Conservation (phyloP, 1,284 basidiomycete genomes). For the Mycena sp. region DNA sequence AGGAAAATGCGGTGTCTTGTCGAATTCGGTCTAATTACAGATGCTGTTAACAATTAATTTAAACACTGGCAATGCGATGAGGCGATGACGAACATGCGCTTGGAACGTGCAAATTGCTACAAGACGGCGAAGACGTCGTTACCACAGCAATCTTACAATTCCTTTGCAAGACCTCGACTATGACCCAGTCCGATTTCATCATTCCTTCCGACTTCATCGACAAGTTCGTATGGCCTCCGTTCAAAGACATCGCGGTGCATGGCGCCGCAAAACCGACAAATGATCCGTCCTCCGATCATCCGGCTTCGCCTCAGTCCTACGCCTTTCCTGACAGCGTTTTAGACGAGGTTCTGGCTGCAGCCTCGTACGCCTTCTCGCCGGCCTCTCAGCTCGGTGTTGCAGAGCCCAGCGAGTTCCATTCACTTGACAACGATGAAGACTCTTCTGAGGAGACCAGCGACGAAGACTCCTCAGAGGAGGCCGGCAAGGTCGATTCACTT, state of each 20-base stretch:
- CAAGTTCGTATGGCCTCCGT: neutral
- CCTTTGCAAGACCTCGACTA: slow-evolving; percentile 14
- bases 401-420: slow-evolving; percentile 11
- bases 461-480: too few species aligned
- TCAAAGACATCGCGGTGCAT: slow-evolving; percentile 15
- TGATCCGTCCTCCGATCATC: slow-evolving; percentile 7
- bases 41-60: slow-evolving; percentile 16
- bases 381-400: slow-evolving; percentile 10
- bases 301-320: neutral
- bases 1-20: too few species aligned
- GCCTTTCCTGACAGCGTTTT: slow-evolving; percentile 9
- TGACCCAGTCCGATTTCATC: slow-evolving; percentile 11
- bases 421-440: slow-evolving; percentile 6
- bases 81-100: slow-evolving; percentile 18
- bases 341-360: slow-evolving; percentile 11
- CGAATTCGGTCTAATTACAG: neutral
- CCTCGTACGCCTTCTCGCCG: slow-evolving; percentile 13
- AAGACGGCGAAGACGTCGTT: slow-evolving; percentile 12
- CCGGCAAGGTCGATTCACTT: too few species aligned
- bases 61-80: slow-evolving; percentile 4
- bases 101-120: neutral
- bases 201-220: slow-evolving; percentile 5
- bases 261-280: slow-evolving; percentile 7
- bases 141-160: slow-evolving; percentile 9
- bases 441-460: too few species aligned